A percentile compares a stretch with the other conserved stretches of the same genome.
These are phyloP conservation scores for Cystobasidium onofrii DNA, from an alignment of 768 basidiomycete genomes.

Conservation along the genomic window DNA sequence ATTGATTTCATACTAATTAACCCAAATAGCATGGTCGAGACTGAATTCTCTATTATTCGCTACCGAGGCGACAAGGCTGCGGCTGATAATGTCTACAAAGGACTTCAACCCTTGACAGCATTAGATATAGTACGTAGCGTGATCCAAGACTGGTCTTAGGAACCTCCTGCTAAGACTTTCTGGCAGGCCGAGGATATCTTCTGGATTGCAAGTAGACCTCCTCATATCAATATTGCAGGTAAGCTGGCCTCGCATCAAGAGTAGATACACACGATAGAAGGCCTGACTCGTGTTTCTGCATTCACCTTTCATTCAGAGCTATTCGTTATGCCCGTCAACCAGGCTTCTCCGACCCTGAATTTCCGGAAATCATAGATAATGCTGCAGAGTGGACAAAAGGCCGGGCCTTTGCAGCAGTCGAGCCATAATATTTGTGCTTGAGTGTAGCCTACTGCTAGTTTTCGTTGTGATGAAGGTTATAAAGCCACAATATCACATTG, in stretches of 20 bases:
- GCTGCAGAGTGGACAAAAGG: no score
- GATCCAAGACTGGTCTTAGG: background rate
- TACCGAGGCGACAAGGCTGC: constrained; percentile 73
- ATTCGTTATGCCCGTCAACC: constrained; percentile 33
- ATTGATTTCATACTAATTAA: background rate
- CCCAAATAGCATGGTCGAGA: constrained; percentile 35
- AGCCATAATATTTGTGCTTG: no score
- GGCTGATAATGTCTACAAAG: constrained; percentile 85
- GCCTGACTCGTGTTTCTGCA: no score
- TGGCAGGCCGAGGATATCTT: constrained; percentile 90
- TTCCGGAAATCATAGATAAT: background rate
- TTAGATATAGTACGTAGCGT: constrained; percentile 37
- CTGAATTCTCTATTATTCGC: constrained; percentile 80
- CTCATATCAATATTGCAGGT: constrained; percentile 72
- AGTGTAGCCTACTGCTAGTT: no score
- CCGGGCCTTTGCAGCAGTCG: no score
- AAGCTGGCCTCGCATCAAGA: constrained; percentile 52
- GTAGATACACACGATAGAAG: background rate
- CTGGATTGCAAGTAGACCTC: constrained; percentile 84
- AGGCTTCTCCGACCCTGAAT: constrained; percentile 29
- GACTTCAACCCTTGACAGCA: constrained; percentile 45
- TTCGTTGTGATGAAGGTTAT: no score
- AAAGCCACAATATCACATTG: no score
- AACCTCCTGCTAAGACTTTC: constrained; percentile 50
- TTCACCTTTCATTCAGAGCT: background rate